Evolutionary conservation across 176 grass and related monocot species (phyloP).

Genomic region (Cenchrus fungigraminus): DNA sequence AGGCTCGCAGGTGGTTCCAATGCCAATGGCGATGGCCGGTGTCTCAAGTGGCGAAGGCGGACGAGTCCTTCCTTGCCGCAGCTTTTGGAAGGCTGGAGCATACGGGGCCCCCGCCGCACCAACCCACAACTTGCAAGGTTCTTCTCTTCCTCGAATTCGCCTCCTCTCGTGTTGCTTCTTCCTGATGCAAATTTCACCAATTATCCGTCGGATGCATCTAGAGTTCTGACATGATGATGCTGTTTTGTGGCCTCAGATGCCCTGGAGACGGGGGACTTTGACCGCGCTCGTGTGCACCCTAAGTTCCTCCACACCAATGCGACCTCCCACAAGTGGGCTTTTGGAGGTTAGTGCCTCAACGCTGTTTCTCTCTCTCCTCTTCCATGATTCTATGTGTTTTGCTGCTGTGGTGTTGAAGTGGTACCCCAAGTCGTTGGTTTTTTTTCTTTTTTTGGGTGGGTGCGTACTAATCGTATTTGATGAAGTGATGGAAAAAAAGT

Average conservation of each 20-base stretch:
- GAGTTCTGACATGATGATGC: background rate
- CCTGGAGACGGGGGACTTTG: constrained; percentile 67
- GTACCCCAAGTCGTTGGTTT: background rate
- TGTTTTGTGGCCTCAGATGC: constrained; percentile 45
- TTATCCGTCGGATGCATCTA: too few relatives aligned
- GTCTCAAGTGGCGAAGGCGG: background rate
- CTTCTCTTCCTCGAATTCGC: constrained; percentile 14
- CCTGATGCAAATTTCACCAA: background rate
- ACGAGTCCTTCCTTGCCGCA: constrained; percentile 64
- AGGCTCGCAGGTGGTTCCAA: background rate
- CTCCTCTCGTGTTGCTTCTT: background rate
- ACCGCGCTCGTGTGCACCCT: constrained; percentile 80
- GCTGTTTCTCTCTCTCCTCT: background rate
- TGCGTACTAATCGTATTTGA: background rate
- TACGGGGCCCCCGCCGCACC: constrained; percentile 43
- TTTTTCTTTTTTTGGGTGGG: too few relatives aligned
- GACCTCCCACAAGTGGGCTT: constrained; percentile 96
- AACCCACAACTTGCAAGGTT: constrained; percentile 37
- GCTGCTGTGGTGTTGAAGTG: background rate
- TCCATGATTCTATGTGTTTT: background rate
- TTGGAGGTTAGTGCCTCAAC: constrained; percentile 65
- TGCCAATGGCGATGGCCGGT: constrained; percentile 32
- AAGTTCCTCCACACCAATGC: constrained; percentile 97
- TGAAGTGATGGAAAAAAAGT: background rate
- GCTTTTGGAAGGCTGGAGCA: constrained; percentile 85